Percentiles rank a stretch among this genome's conserved stretches.
phyloP scores from a whole-genome alignment of 1,284 basidiomycete genomes.

The Cryptococcus deneoformans region DNA sequence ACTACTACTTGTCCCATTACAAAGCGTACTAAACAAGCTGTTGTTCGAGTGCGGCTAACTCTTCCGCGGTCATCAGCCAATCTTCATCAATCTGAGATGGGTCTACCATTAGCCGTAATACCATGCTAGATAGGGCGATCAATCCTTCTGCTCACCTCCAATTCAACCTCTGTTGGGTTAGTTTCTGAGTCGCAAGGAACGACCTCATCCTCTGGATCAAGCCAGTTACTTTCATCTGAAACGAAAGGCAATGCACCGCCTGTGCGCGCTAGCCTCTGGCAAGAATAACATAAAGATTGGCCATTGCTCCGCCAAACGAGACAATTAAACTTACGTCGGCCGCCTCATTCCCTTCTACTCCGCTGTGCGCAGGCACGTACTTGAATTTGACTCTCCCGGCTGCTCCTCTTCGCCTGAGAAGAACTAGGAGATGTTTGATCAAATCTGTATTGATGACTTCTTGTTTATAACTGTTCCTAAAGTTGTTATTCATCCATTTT shows the following conservation, averaged over 20 bases:
- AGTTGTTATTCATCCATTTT: slow-evolving; percentile 42
- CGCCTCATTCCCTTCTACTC: slow-evolving; percentile 44
- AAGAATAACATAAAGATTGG: neutral
- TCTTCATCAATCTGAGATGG: slow-evolving; percentile 30
- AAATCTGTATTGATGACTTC: slow-evolving; percentile 47
- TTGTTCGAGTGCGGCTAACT: slow-evolving; percentile 26
- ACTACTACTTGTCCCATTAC: too few relatives aligned
- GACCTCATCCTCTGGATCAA: slow-evolving; percentile 30
- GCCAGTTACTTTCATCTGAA: slow-evolving; percentile 33
- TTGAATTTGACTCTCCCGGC: slow-evolving; percentile 37
- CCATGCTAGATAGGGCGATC: neutral
- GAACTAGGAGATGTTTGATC: slow-evolving; percentile 46
- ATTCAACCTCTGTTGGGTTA: slow-evolving; percentile 52
- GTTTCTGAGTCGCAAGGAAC: neutral
- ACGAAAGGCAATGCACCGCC: slow-evolving; percentile 32
- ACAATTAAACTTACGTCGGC: slow-evolving; percentile 42
- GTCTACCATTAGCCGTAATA: neutral
- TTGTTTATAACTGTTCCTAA: slow-evolving; percentile 20
- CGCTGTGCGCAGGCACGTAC: slow-evolving; percentile 43
- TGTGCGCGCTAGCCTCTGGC: slow-evolving; percentile 35
- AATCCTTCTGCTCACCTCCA: slow-evolving; percentile 19
- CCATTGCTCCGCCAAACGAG: neutral
- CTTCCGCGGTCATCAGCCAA: slow-evolving; percentile 37
- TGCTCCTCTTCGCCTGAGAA: slow-evolving; percentile 31
- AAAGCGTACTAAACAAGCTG: slow-evolving; percentile 10